Conservation (phyloP, 345 rosid species). For the Psidium guajava region DNA sequence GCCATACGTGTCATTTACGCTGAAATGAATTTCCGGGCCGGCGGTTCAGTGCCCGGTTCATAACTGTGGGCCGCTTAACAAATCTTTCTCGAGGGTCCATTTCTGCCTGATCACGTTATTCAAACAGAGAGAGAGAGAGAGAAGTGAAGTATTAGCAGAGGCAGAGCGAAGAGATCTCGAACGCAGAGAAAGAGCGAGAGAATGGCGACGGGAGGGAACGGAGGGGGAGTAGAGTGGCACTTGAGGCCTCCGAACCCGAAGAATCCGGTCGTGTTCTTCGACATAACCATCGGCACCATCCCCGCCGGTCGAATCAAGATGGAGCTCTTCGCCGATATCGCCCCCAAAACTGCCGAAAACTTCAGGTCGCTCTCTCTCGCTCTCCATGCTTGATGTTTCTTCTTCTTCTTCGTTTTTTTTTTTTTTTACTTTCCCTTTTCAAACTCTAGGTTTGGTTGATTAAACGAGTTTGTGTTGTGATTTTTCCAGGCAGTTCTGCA, state of each 20-base stretch:
- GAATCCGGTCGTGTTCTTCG: slow-evolving; percentile 96
- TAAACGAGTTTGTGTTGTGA: background rate
- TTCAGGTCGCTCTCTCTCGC: slow-evolving; percentile 43
- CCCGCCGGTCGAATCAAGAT: slow-evolving; percentile 92
- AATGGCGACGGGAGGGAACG: background rate
- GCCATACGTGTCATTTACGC: too few species aligned
- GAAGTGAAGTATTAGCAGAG: too few species aligned
- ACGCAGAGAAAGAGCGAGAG: background rate
- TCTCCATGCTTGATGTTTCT: background rate
- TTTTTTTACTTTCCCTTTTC: background rate
- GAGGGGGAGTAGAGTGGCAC: slow-evolving; percentile 85
- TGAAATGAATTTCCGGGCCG: background rate
- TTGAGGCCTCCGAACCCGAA: slow-evolving; percentile 86
- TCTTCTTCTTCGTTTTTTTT: background rate
- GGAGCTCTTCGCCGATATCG: slow-evolving; percentile 96
- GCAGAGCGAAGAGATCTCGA: background rate
- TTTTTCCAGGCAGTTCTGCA: slow-evolving; percentile 80
- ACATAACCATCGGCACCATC: slow-evolving; percentile 77
- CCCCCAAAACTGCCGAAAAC: slow-evolving; percentile 88
- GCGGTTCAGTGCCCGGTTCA: background rate
- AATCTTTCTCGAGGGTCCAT: background rate
- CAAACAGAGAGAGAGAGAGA: background rate
- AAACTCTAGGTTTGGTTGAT: background rate
- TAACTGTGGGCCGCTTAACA: background rate
- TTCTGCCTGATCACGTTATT: background rate